phyloP scores from a whole-genome alignment of 2,329 filamentous ascomycete genomes.

The Lithohypha guttulata region DNA sequence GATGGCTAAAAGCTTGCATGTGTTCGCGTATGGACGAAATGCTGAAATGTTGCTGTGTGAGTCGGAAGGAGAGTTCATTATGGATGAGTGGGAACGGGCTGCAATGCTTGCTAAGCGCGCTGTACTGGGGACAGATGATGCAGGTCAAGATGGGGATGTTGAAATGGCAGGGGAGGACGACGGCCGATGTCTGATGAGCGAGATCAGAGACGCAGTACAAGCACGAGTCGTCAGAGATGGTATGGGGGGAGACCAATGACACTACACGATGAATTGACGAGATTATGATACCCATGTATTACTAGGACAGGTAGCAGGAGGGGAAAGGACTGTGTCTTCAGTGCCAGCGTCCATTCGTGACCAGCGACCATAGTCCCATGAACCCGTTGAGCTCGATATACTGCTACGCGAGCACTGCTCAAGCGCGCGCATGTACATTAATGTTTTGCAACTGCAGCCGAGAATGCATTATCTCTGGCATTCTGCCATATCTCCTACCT shows the following conservation, averaged over 20 bases:
- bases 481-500: no score
- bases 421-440: no score
- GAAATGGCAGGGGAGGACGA: conserved; percentile 12
- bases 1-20: conserved; percentile 61
- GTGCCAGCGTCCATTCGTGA: no score
- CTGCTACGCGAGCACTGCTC: no score
- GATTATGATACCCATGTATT: no score
- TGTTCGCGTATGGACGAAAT: conserved; percentile 52
- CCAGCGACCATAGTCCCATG: no score
- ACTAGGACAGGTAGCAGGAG: no score
- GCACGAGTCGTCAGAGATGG: conserved; percentile 19
- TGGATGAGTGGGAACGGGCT: conserved; percentile 64
- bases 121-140: conserved; percentile 41
- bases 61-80: conserved; percentile 28
- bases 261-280: conserved; percentile 11
- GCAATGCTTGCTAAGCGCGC: conserved; percentile 53
- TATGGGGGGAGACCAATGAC: conserved; percentile 12
- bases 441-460: no score
- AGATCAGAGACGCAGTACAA: conserved; percentile 18
- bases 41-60: neutral
- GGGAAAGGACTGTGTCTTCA: no score
- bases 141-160: conserved; percentile 15
- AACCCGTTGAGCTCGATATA: no score
- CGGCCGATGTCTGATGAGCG: conserved; percentile 12
- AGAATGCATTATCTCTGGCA: no score